These are phyloP conservation scores for Mimosa bimucronata DNA, from an alignment of 306 rosid genomes.

Conservation along the genomic window DNA sequence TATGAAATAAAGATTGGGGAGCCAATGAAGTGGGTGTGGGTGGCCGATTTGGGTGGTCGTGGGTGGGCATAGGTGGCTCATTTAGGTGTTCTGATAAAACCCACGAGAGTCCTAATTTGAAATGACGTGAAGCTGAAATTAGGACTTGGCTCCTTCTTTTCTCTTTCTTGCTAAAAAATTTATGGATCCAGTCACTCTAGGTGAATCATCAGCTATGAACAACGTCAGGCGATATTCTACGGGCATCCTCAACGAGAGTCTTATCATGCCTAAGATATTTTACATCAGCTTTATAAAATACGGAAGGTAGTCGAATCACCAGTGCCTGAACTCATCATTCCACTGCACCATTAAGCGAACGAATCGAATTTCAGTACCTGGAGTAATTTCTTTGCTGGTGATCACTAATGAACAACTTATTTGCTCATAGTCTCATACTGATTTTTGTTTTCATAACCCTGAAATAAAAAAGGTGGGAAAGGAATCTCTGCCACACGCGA, in stretches of 20 bases:
- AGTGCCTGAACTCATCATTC: background rate
- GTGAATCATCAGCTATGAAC: background rate
- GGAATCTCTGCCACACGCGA: background rate
- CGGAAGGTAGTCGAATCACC: background rate
- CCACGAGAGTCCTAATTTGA: background rate
- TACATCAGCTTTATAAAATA: background rate
- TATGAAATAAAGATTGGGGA: background rate
- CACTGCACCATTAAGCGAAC: background rate
- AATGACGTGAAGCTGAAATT: background rate
- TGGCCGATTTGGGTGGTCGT: conserved; percentile 20
- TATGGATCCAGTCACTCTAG: background rate
- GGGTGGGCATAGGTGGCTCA: conserved; percentile 7
- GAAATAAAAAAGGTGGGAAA: background rate
- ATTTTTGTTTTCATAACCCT: background rate
- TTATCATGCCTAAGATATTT: too few relatives aligned
- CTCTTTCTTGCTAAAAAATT: too few relatives aligned
- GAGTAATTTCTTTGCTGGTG: background rate
- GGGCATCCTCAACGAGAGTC: background rate
- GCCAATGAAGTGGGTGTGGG: conserved; percentile 14
- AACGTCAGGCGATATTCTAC: background rate
- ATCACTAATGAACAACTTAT: background rate
- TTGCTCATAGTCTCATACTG: background rate
- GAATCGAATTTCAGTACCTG: background rate
- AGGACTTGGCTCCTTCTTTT: background rate
- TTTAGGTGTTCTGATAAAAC: background rate